Conservation (phyloP, 2,329 filamentous ascomycete species). For the Penicillium expansum region DNA sequence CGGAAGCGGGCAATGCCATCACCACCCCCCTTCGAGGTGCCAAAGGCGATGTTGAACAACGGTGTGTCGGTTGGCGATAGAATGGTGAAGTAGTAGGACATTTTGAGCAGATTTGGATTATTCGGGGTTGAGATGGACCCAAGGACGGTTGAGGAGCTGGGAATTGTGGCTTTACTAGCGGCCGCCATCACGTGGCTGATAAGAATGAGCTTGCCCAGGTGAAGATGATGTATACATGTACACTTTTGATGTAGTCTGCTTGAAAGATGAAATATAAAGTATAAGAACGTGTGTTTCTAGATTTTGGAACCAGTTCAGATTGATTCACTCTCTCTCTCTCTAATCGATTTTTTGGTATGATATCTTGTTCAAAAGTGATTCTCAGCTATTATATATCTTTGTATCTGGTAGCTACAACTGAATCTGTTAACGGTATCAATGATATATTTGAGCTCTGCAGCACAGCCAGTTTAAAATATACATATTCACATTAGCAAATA, state of each 20-base stretch:
- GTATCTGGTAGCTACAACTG: not conserved
- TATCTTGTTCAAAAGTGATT: not conserved
- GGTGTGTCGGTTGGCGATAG: constrained; percentile 94
- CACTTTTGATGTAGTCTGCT: not conserved
- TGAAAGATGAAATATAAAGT: not conserved
- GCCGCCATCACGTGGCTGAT: constrained; percentile 17
- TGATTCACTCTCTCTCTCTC: not conserved
- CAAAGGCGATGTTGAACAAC: constrained; percentile 95
- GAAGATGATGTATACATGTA: not conserved
- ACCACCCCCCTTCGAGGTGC: constrained; percentile 91
- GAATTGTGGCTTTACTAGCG: constrained; percentile 6
- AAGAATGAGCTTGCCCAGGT: constrained; percentile 3
- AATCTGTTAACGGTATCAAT: not conserved
- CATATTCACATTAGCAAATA: not conserved
- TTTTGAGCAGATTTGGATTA: constrained; percentile 42
- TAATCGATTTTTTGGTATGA: not conserved
- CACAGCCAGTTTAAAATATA: not conserved
- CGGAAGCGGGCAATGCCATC: constrained; percentile 88
- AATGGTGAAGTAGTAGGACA: constrained; percentile 99
- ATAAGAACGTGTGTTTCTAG: rapidly evolving
- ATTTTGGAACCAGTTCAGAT: not conserved
- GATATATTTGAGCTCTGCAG: not conserved
- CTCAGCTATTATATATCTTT: not conserved
- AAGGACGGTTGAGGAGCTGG: constrained; percentile 2
- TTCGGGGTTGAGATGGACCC: constrained; percentile 1